Base-by-base conservation (phyloP, 108 stramenopile genomes). In the Conticribra guillardii region DNA sequence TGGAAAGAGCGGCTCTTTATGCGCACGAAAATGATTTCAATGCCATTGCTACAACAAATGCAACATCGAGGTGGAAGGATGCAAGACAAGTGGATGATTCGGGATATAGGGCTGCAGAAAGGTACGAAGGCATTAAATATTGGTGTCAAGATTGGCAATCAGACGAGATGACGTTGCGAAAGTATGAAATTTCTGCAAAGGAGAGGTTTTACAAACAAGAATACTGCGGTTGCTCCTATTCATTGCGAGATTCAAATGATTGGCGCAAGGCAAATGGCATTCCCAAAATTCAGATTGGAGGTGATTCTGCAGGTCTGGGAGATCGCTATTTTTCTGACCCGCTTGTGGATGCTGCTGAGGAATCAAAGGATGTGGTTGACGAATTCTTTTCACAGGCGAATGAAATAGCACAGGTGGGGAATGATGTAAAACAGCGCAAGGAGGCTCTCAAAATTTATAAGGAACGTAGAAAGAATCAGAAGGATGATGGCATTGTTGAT, bases 161-260 rank as follows among this genome's bases (percentile, higher is more conserved):
- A 16, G 86, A 87, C 54, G 76, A 67, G 24, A 82, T 87, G 83
- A 87, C 86, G 14, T 29, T 82, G 22, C 44, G 83, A 29, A 87
- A 87, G 58, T 87, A 87, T 67, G 76, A 84, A 51, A 82, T 87
- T 9, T 73, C 69, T 1, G 83, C 86, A 14, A 47, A 59, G 33
- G 67, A 85, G 27, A 15, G 61, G 23, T 85, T 85, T 65, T 87
- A 87, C 71, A 87, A 87, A 69, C 86, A 87, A 69, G 84, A 87
- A 67, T 87, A 87, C 57, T 87, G 86, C 61, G 86, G 86, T 7
- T 87, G 86, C 54, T 70, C 79, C 14, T 85, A 81, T 46, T 82
- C 82, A 0, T 59, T 85, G 19, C 32, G 86, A 16, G 86, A 87
- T 50, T 68, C 64, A 17, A 87, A 87, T 57, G 76, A 82, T 5